Conservation (phyloP, 306 rosid genomes). For the Vigna hirtella region DNA sequence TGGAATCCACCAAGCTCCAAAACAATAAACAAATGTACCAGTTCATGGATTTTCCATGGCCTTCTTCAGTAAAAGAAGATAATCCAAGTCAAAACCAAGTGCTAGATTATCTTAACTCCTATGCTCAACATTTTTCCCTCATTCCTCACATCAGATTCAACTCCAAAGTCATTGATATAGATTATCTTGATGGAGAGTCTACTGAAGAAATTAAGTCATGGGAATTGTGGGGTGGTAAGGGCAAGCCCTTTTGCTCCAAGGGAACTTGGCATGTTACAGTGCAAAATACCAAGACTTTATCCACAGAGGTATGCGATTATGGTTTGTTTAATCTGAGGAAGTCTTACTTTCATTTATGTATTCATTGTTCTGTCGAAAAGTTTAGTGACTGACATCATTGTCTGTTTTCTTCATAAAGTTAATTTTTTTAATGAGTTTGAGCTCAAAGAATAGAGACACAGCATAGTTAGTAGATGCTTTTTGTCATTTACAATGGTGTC, state of each 20-base stretch:
- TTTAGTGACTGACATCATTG: background rate
- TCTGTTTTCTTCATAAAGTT: background rate
- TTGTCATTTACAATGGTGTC: background rate
- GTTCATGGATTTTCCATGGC: slow-evolving; percentile 67
- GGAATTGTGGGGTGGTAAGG: slow-evolving; percentile 61
- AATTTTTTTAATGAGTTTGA: background rate
- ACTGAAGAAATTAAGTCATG: slow-evolving; percentile 50
- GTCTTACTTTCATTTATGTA: background rate
- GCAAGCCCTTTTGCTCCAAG: slow-evolving; percentile 56
- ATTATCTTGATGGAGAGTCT: slow-evolving; percentile 49
- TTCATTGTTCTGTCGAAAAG: background rate
- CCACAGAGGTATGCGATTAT: slow-evolving; percentile 40
- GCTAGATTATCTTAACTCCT: slow-evolving; percentile 51
- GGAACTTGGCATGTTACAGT: slow-evolving; percentile 58
- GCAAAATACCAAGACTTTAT: slow-evolving; percentile 48
- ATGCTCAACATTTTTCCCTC: slow-evolving; percentile 54
- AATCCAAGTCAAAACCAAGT: slow-evolving; percentile 50
- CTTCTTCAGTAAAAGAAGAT: slow-evolving; percentile 45
- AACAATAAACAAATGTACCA: slow-evolving; percentile 32
- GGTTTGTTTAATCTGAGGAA: background rate
- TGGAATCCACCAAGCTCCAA: slow-evolving; percentile 60
- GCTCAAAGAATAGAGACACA: background rate
- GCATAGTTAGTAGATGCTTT: background rate
- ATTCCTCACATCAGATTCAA: slow-evolving; percentile 55
- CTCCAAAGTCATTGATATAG: slow-evolving; percentile 53